phyloP scores from a whole-genome alignment of 116 monocot species.

The Thalassia testudinum region DNA sequence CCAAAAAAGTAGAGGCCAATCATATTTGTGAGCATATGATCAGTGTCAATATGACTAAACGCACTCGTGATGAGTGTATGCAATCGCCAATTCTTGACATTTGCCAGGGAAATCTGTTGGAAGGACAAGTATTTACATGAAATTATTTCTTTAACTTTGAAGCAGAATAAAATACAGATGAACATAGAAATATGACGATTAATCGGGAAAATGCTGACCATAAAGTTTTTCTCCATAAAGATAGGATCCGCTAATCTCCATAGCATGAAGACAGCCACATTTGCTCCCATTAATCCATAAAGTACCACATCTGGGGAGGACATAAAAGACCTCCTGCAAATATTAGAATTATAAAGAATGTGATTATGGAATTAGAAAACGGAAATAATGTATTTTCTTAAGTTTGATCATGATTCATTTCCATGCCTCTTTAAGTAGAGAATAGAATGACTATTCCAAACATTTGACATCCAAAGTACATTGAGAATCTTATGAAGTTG shows the following conservation, averaged over 20 bases:
- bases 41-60: slow-evolving; percentile 62
- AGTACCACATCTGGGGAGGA: slow-evolving; percentile 28
- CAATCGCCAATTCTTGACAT: slow-evolving; percentile 48
- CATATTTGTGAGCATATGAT: slow-evolving; percentile 75
- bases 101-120: slow-evolving; percentile 64
- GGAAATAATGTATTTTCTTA: too few relatives aligned
- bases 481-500: too few relatives aligned
- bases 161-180: not conserved
- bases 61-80: slow-evolving; percentile 83
- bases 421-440: too few relatives aligned
- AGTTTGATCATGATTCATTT: too few relatives aligned
- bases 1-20: slow-evolving; percentile 89
- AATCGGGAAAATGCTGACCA: slow-evolving; percentile 19
- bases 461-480: too few relatives aligned
- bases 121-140: not conserved
- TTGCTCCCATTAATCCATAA: slow-evolving; percentile 50
- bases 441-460: too few relatives aligned
- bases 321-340: slow-evolving; percentile 16
- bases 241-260: slow-evolving; percentile 54
- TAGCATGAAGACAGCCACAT: slow-evolving; percentile 62
- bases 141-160: not conserved
- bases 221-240: slow-evolving; percentile 80
- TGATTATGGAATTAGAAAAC: too few relatives aligned
- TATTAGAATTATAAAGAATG: not conserved
- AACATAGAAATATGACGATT: not conserved